Base-by-base conservation (phyloP, 805 yeast genomes). In the Kodamaea restingae region DNA sequence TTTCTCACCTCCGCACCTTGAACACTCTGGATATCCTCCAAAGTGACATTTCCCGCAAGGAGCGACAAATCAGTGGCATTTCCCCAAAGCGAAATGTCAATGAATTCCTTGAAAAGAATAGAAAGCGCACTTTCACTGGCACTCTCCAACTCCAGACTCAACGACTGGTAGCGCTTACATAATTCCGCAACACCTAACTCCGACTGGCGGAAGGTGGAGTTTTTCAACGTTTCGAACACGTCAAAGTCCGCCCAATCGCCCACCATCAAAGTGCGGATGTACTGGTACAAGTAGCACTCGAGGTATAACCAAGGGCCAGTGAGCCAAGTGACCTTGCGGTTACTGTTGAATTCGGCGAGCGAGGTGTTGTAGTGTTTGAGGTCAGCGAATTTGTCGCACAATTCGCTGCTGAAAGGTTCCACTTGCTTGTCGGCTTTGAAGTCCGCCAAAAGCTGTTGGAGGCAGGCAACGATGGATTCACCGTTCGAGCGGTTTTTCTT, bases 71-170 rank as follows among this genome's bases (percentile, higher is more conserved):
- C 99, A 3, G 97, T 87, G 14, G 98, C 97, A 61, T 93, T 93
- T 18, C 99, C 99, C 99, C 99, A 93, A 39, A 93, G 64, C 0
- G 96, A 86, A 40, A 91, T 77, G 56, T 88, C 95, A 31, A 85
- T 63, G 46, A 90, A 84, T 58, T 93, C 99, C 45, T 71, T 76
- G 68, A 88, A 90, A 32, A 88, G 65, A 9, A 82, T 50, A 44
- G 70, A 59, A 45, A 81, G 59, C 0, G 73, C 58, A 27, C 10
- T 5, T 1, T 44, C 44, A 41, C 70, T 75, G 3, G 55, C 50
- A 8, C 40, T 22, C 9, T 18, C 38, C 48, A 56, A 48, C 36
- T 56, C 52, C 35, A 36, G 28, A 12, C 69, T 48, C 60, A 69
- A 64, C 70, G 80, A 32, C 36, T 58, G 51, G 48, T 61, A 62